Evolutionary conservation across 257 asterid species (phyloP), one percentile per base, ranked within the genome.

Genomic region (Lycium ferocissimum): DNA sequence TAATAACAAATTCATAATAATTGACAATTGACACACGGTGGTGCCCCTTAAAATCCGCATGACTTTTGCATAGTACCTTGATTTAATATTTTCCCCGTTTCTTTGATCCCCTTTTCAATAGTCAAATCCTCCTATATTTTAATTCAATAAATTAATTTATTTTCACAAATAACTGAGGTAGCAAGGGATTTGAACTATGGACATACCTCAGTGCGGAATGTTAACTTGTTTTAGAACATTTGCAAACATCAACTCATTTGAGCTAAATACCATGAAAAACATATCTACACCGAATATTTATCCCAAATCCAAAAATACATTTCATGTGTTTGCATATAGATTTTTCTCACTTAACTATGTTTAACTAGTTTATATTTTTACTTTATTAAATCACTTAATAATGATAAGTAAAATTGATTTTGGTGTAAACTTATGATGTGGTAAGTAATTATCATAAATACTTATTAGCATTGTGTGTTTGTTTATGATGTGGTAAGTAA

Each of bases 1-100:
- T 18, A 81, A 11, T 12, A 81, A 59, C 40, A 43, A 61, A 12
- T 11, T 53, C 62, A 45, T 7, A 7, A 81, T 37, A 71, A 37
- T 81, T 81, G 62, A n/a, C 20, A 49, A 72, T 45, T 35, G 57
- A 57, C 82, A 72, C 86, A 83, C 72, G 85, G 12, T 38, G 85
- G 85, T 37, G 14, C 59, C 61, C 85, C 82, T 58, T 72, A 15
- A 53, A 53, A 15, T 56, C 69, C 82, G 83, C 86, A 80, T 56
- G 82, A 83, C 73, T 40, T 72, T 56, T 54, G 71, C 43, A 83
- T n/a, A 54, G 81, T 47, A 83, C 49, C 83, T 37, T 72, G 2
- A 72, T 83, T 49, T 37, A 38, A 33, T 72, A 71, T 72, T 67
- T 20, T 20, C 18, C 37, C 1, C n/a, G 5, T 76, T 38, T 80